Conservation (phyloP, 1,139 yeast species). For the Casaregolazyma lundiana region DNA sequence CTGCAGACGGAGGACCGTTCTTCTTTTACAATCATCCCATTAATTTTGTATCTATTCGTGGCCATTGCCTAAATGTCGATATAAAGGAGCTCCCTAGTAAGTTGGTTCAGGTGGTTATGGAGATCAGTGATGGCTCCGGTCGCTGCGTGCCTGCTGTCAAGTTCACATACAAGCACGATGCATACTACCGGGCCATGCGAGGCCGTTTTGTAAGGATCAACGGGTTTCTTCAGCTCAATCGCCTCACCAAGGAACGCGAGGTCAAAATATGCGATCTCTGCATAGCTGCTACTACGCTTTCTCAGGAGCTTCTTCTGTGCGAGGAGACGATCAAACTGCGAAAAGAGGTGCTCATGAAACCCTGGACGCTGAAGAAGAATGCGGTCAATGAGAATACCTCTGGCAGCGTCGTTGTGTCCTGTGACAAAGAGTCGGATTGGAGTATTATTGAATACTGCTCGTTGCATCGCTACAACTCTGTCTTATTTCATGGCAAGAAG, state of each 20-base stretch:
- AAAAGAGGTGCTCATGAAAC: constrained; percentile 16
- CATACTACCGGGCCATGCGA: constrained; percentile 1
- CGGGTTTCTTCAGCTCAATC: constrained; percentile 14
- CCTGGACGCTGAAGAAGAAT: constrained; percentile 15
- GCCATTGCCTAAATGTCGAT: constrained; percentile 20
- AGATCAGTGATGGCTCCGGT: constrained; percentile 9
- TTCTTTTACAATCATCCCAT: constrained; percentile 29
- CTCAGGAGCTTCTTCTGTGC: constrained; percentile 15
- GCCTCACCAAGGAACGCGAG: constrained; percentile 11
- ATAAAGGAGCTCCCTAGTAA: background rate
- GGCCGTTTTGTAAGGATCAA: constrained; percentile 17
- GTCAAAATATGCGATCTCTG: constrained; percentile 15
- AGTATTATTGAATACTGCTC: background rate
- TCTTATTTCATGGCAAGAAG: background rate
- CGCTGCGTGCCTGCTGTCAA: constrained; percentile 11
- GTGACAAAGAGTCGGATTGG: background rate
- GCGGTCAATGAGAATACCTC: background rate
- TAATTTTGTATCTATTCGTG: constrained; percentile 25
- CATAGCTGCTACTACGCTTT: constrained; percentile 3
- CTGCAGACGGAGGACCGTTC: constrained; percentile 14
- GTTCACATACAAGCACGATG: constrained; percentile 5
- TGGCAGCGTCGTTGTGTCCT: background rate
- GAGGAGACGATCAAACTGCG: constrained; percentile 17
- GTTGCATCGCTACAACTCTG: constrained; percentile 1
- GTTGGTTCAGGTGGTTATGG: constrained; percentile 3